Conservation (phyloP, 139 green algal species). For the Volvox africanus region DNA sequence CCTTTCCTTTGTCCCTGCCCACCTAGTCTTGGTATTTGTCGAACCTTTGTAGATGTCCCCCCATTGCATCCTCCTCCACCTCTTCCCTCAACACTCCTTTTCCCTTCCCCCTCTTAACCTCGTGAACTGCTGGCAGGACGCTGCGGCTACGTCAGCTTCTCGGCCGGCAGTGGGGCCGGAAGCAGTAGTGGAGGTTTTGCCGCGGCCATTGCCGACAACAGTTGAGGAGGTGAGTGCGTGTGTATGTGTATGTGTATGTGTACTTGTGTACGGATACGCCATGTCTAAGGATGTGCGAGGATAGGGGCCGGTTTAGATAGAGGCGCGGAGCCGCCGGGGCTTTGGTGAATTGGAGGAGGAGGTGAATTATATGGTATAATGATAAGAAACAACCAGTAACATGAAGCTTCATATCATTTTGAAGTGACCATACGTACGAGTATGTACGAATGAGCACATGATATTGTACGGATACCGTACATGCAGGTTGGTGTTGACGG, state of each 20-base stretch:
- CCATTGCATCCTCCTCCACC: not conserved
- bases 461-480: not conserved
- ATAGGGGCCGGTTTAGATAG: no score
- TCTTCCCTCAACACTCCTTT: not conserved
- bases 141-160: not conserved
- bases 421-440: no score
- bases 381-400: no score
- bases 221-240: slow-evolving; percentile 16
- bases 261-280: no score
- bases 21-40: no score
- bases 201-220: not conserved
- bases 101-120: not conserved
- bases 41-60: not conserved
- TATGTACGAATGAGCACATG: no score
- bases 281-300: no score
- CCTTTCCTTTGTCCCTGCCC: no score
- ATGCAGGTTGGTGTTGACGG: slow-evolving; percentile 9
- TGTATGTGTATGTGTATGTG: not conserved
- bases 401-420: no score
- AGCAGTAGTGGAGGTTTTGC: not conserved
- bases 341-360: no score
- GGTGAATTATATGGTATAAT: no score
- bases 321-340: no score
- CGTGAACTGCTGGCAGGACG: not conserved
- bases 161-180: not conserved